Evolutionary conservation across 257 asterid genomes (phyloP).

Genomic region (Henckelia pumila): DNA sequence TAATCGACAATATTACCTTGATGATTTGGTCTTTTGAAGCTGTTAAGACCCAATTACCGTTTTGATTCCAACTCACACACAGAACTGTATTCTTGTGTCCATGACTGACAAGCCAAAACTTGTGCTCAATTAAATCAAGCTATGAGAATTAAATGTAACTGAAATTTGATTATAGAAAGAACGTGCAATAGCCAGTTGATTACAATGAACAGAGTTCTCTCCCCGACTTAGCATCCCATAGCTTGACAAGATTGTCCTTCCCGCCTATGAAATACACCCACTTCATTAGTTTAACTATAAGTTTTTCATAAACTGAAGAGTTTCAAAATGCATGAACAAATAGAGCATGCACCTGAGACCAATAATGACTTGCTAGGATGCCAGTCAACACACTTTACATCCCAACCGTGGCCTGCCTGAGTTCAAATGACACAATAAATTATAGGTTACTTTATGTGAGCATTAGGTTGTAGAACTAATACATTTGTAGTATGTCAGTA

Average conservation of each 20-base stretch:
- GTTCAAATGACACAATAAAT: constrained; percentile 63
- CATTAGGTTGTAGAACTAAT: constrained; percentile 10
- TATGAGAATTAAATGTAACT: constrained; percentile 13
- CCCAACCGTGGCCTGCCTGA: constrained; percentile 99
- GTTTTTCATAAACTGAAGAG: constrained; percentile 7
- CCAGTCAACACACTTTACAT: constrained; percentile 99
- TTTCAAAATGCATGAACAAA: constrained; percentile 8
- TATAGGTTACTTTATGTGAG: constrained; percentile 50
- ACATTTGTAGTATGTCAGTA: background rate
- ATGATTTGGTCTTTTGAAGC: constrained; percentile 96
- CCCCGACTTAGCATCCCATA: constrained; percentile 98
- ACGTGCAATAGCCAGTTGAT: constrained; percentile 32
- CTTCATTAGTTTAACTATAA: constrained; percentile 18
- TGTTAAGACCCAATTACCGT: constrained; percentile 96
- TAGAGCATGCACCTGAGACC: constrained; percentile 68
- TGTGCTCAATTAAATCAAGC: constrained; percentile 25
- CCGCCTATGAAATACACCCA: constrained; percentile 62
- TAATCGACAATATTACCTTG: constrained; percentile 46
- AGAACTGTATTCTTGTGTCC: constrained; percentile 96
- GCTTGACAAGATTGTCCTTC: constrained; percentile 95
- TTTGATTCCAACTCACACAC: constrained; percentile 89
- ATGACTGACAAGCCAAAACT: constrained; percentile 59
- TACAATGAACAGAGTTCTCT: constrained; percentile 90
- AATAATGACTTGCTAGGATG: constrained; percentile 94
- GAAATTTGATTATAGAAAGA: constrained; percentile 2